phyloP scores from a whole-genome alignment of 1,284 basidiomycete genomes.

The Cutaneotrichosporon spelunceum region DNA sequence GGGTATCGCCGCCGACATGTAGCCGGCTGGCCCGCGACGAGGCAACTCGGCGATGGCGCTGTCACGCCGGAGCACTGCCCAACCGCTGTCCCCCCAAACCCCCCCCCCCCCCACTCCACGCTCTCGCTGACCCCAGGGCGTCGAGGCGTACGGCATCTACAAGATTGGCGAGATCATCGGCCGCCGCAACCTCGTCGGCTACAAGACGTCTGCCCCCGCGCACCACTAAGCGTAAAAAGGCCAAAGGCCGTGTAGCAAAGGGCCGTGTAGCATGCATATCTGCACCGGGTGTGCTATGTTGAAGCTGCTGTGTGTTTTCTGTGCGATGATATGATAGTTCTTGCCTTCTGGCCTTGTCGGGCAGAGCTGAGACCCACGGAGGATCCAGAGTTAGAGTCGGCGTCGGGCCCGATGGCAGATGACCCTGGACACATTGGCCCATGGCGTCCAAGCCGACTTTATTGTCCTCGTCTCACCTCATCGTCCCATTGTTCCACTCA shows the following conservation, averaged over 20 bases:
- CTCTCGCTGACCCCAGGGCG: constrained; percentile 42
- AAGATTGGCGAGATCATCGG: constrained; percentile 89
- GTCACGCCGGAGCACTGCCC: background rate
- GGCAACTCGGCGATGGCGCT: no score
- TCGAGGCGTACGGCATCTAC: constrained; percentile 59
- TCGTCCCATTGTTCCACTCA: background rate
- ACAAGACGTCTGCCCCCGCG: constrained; percentile 54
- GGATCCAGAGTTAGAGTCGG: background rate
- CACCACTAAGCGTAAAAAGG: constrained; percentile 24
- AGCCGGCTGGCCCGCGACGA: no score
- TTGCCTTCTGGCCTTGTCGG: background rate
- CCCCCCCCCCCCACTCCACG: background rate
- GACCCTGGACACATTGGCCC: background rate
- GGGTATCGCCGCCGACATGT: no score
- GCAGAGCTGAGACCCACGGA: background rate
- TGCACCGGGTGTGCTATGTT: constrained; percentile 8
- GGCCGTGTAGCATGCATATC: constrained; percentile 26
- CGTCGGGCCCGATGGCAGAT: background rate
- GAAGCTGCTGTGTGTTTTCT: background rate
- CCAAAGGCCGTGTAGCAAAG: constrained; percentile 3
- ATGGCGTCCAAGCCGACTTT: background rate
- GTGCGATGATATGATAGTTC: background rate
- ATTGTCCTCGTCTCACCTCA: background rate
- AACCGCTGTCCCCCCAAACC: background rate
- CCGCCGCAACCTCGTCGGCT: constrained; percentile 76